phyloP scores from a whole-genome alignment of 768 basidiomycete genomes.

The Trametes cinnabarina region DNA sequence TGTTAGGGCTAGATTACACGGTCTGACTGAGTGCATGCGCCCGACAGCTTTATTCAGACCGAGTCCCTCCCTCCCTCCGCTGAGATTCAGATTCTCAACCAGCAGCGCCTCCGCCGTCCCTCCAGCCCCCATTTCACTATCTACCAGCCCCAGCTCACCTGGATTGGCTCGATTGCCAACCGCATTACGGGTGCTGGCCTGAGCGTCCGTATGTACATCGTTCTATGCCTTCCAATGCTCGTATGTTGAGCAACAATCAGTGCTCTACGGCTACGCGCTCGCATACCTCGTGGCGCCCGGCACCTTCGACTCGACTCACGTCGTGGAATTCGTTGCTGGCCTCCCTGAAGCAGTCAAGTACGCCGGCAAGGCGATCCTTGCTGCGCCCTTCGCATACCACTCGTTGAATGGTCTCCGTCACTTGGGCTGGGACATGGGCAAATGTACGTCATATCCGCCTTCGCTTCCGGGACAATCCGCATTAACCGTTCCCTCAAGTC shows the following conservation, averaged over 20 bases:
- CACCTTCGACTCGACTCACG: slow-evolving; percentile 73
- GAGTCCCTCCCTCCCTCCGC: slow-evolving; percentile 62
- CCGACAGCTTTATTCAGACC: slow-evolving; percentile 55
- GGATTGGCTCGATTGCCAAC: slow-evolving; percentile 82
- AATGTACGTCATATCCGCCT: slow-evolving; percentile 65
- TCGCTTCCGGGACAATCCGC: not conserved
- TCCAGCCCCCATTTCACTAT: slow-evolving; percentile 95
- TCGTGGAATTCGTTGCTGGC: slow-evolving; percentile 67
- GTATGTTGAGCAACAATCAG: slow-evolving; percentile 36
- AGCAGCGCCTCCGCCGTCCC: slow-evolving; percentile 85
- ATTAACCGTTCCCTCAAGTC: slow-evolving; percentile 46
- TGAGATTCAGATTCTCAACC: slow-evolving; percentile 68
- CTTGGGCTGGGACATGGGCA: slow-evolving; percentile 84
- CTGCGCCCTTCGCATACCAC: slow-evolving; percentile 89
- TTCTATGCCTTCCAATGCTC: not conserved
- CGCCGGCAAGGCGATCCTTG: slow-evolving; percentile 73
- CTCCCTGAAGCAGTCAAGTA: slow-evolving; percentile 79
- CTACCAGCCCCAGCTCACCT: slow-evolving; percentile 93
- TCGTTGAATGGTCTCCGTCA: slow-evolving; percentile 88
- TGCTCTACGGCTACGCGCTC: slow-evolving; percentile 85
- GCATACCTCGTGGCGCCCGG: slow-evolving; percentile 82
- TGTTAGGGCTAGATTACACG: not conserved
- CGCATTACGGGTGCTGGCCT: slow-evolving; percentile 83
- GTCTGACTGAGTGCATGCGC: not conserved
- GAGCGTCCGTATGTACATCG: slow-evolving; percentile 59